Base-by-base conservation (phyloP, 305 asterid species). In the Solanum aculeatissimum region DNA sequence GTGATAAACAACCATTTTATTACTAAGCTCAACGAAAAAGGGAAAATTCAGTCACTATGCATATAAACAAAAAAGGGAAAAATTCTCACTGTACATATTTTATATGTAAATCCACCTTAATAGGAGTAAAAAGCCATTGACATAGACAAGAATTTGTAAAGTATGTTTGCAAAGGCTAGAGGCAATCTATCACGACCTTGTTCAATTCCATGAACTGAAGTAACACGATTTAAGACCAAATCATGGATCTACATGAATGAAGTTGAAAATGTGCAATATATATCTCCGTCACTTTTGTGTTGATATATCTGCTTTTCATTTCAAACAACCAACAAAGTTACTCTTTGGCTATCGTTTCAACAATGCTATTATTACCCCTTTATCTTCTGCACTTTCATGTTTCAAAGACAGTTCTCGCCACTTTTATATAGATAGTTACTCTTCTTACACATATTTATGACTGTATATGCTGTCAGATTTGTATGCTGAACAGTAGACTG, bases 401-500 rank as follows among this genome's bases (percentile, higher is more conserved):
- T 77, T 51, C 47, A 29, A 77, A 77, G 47, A 51, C 21, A 72
- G 11, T 11, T 51, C 65, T 65, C 18, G 10, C 15, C 9, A 10
- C 81, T 75, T 75, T 25, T 32, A 25, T 25, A 25, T 18, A 8
- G 38, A 75, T 75, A 29, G 23, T 47, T 75, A 47, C 43, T 47
- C 43, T 72, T 72, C n/a, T 51, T 75, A 19, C 65, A 62, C n/a
- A 81, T 82, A 43, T 49, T 82, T 47, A 49, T 65, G 80, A 27
- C 62, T 12, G n/a, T 15, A 82, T 23, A 63, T 82, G 32, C 29
- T 60, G 58, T 86, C 92, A 95, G 98, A 92, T 94, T 81, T 92
- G 95, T 86, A 83, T 92, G 86, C 89, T 95, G 88, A 94, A 92
- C 63, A 86, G 97, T 38, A 93, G 93, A 90, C 91, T 95, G 88